Evolutionary conservation across 345 rosid genomes (phyloP).

Genomic region (Zanthoxylum bungeanum): DNA sequence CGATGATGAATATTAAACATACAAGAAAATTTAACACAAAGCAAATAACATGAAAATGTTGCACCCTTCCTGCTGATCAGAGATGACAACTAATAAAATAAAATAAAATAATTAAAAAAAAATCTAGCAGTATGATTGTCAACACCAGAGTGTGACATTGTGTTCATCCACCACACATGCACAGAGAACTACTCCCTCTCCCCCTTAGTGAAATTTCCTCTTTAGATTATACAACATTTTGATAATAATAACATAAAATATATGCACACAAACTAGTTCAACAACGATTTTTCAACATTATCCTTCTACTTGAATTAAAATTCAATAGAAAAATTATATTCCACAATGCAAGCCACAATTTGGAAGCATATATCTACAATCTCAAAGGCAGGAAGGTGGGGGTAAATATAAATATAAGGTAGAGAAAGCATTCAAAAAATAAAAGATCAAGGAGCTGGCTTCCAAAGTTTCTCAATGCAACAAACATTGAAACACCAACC

Average conservation of each 20-base stretch:
- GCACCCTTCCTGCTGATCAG: not conserved
- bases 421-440: not conserved
- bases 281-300: not conserved
- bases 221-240: not conserved
- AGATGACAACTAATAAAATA: not conserved
- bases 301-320: not conserved
- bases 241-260: not conserved
- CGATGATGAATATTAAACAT: not conserved
- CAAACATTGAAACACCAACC: not conserved
- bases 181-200: not conserved
- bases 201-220: not conserved
- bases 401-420: not conserved
- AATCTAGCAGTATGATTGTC: not conserved
- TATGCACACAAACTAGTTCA: not conserved
- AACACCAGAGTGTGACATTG: not conserved
- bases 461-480: not conserved
- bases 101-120: no score
- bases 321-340: not conserved
- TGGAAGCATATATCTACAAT: not conserved
- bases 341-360: not conserved
- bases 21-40: not conserved
- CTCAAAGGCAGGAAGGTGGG: not conserved
- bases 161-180: not conserved
- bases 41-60: not conserved
- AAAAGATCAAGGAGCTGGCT: not conserved